phyloP scores from a whole-genome alignment of 306 rosid genomes.

The Parietaria judaica region DNA sequence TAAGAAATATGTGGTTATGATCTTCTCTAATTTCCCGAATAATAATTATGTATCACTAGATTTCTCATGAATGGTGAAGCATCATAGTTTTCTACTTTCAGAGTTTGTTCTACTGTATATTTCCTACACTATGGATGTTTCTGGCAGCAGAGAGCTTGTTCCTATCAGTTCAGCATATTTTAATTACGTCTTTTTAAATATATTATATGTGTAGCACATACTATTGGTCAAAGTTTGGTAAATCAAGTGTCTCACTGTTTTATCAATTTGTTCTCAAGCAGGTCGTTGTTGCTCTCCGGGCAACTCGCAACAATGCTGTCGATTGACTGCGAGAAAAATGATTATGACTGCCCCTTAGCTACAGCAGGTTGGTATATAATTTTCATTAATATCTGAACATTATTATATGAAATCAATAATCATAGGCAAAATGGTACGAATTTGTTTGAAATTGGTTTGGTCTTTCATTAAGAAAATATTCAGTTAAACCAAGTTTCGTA shows the following conservation, averaged over 20 bases:
- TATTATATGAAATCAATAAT: too few species aligned
- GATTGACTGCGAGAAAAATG: constrained; percentile 75
- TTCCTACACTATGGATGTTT: neutral
- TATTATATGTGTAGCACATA: neutral
- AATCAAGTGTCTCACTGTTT: constrained; percentile 10
- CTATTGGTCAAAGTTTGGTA: neutral
- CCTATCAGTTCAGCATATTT: neutral
- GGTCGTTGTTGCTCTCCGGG: constrained; percentile 82
- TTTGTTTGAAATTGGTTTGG: too few species aligned
- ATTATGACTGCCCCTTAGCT: constrained; percentile 51
- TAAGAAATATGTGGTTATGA: neutral
- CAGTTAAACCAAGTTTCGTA: too few species aligned
- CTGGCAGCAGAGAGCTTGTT: neutral
- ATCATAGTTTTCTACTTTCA: too few species aligned
- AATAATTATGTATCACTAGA: neutral
- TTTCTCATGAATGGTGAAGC: too few species aligned
- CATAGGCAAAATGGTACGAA: too few species aligned
- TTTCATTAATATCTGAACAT: constrained; percentile 2
- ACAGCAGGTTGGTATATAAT: constrained; percentile 43
- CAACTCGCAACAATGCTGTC: constrained; percentile 71
- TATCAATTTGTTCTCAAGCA: constrained; percentile 36
- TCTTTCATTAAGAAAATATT: too few species aligned
- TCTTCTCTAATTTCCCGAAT: constrained; percentile 3
- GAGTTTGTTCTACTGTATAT: too few species aligned
- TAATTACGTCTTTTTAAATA: neutral